These are phyloP conservation scores for Volvox africanus DNA, from an alignment of 139 green algal species.

Conservation along the genomic window DNA sequence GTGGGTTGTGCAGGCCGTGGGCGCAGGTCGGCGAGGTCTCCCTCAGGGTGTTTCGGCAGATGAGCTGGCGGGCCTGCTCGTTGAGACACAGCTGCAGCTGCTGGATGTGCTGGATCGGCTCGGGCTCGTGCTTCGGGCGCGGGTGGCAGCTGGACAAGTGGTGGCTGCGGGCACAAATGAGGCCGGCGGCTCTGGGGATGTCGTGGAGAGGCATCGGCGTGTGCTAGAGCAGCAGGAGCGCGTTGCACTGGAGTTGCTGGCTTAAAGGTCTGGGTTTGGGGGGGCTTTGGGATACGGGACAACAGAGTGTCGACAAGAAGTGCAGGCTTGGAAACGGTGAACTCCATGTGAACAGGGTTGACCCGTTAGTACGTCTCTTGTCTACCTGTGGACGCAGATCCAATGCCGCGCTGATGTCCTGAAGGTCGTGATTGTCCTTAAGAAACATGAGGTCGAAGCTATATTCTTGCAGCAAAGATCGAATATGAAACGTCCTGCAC, in stretches of 20 bases:
- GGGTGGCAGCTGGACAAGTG: conserved; percentile 17
- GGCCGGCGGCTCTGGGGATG: not conserved
- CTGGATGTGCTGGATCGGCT: conserved; percentile 49
- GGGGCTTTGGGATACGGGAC: too few species aligned
- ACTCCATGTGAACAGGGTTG: too few species aligned
- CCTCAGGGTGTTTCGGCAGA: not conserved
- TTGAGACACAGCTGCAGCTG: conserved; percentile 52
- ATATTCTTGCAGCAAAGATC: too few species aligned
- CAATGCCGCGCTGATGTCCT: too few species aligned
- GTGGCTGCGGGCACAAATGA: not conserved
- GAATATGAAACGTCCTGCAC: too few species aligned
- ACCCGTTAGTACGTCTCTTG: too few species aligned
- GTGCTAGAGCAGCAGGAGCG: conserved; percentile 46
- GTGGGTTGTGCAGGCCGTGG: not conserved
- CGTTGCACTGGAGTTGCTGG: conserved; percentile 26
- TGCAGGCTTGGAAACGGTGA: too few species aligned
- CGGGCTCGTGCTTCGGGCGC: conserved; percentile 34
- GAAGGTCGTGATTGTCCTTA: too few species aligned
- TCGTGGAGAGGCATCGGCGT: conserved; percentile 31
- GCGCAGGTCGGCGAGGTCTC: conserved; percentile 10
- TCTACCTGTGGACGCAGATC: too few species aligned
- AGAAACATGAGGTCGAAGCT: too few species aligned
- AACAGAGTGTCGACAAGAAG: too few species aligned
- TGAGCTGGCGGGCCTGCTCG: conserved; percentile 42
- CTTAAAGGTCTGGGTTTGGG: not conserved